Evolutionary conservation across 192 early-diverging fungal species (phyloP).

Genomic region (Podila clonocystis): DNA sequence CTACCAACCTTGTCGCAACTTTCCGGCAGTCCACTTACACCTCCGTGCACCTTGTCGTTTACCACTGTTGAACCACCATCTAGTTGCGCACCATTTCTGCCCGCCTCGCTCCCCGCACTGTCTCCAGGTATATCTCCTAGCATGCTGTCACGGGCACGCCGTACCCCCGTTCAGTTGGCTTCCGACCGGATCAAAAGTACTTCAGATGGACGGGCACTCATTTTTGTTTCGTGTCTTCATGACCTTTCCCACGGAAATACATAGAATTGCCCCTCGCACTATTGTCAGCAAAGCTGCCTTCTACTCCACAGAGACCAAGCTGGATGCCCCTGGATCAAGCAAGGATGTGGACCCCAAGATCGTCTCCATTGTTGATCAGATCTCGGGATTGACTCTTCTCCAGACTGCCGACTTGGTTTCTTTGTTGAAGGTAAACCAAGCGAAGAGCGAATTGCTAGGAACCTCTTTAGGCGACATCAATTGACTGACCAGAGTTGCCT

Average conservation of each 20-base stretch:
- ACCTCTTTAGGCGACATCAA: too few species aligned
- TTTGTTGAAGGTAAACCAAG: slow-evolving; percentile 79
- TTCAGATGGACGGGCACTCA: too few species aligned
- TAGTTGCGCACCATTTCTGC: slow-evolving; percentile 40
- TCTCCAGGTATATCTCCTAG: slow-evolving; percentile 21
- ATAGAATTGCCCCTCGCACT: slow-evolving; percentile 44
- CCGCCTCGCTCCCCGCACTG: slow-evolving; percentile 30
- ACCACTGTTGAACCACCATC: too few species aligned
- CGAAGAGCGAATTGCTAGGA: too few species aligned
- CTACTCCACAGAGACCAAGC: slow-evolving; percentile 51
- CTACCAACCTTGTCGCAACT: too few species aligned
- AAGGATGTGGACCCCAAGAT: slow-evolving; percentile 75
- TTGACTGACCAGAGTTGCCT: too few species aligned
- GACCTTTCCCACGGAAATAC: too few species aligned
- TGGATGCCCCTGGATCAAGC: slow-evolving; percentile 71
- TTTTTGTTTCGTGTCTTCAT: too few species aligned
- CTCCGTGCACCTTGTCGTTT: too few species aligned
- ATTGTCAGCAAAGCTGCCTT: slow-evolving; percentile 46
- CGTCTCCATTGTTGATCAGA: slow-evolving; percentile 86
- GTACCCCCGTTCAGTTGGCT: too few species aligned
- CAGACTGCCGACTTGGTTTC: slow-evolving; percentile 92
- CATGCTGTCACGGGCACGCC: background rate
- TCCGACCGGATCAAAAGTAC: too few species aligned
- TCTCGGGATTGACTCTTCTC: slow-evolving; percentile 90
- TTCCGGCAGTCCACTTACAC: too few species aligned